Evolutionary conservation across 1,284 basidiomycete species (phyloP), one percentile per base, ranked within the genome.

Genomic region (Leccinum insigne): DNA sequence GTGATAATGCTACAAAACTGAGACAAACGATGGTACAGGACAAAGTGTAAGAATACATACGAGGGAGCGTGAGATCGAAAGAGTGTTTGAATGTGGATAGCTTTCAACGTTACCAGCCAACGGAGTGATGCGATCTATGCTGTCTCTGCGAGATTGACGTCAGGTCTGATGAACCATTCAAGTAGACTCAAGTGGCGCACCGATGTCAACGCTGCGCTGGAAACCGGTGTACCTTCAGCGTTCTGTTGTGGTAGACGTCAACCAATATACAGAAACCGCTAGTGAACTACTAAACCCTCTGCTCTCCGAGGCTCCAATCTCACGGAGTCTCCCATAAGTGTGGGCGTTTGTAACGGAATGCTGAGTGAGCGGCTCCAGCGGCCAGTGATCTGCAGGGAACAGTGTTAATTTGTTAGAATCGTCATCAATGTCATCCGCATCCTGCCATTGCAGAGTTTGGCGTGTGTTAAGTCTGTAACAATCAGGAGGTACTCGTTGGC

Each of bases 381-480:
- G 29, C 29, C 29, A 29, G 29, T 21, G 47, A 49, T 11, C n/a
- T 21, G 18, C 47, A 21, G 47, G 47, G 47, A 49, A 35, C 14
- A 52, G 16, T n/a, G 59, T 32, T 54, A 35, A 8, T 64, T 65
- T 21, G 62, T 54, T 5, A 63, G 65, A 47, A 68, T 65, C 7
- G 32, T 38, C 6, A 58, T 78, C 5, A 69, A 73, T 38, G 61
- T 71, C 73, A 58, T 84, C 82, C 5, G 83, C 82, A 49, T 82
- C 82, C 56, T 77, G 75, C 26, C 82, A 83, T 16, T 79, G 78
- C 58, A 83, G 68, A 18, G 71, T 74, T 57, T 82, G 76, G 23
- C 85, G 80, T 6, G 85, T 86, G 70, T 86, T 86, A 44, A 86
- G 78, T 21, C 84, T 85, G 52, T 47, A 21, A 60, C 58, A 16